phyloP scores from a whole-genome alignment of 2,329 filamentous ascomycete species.

The Exophiala lecanii-corni region DNA sequence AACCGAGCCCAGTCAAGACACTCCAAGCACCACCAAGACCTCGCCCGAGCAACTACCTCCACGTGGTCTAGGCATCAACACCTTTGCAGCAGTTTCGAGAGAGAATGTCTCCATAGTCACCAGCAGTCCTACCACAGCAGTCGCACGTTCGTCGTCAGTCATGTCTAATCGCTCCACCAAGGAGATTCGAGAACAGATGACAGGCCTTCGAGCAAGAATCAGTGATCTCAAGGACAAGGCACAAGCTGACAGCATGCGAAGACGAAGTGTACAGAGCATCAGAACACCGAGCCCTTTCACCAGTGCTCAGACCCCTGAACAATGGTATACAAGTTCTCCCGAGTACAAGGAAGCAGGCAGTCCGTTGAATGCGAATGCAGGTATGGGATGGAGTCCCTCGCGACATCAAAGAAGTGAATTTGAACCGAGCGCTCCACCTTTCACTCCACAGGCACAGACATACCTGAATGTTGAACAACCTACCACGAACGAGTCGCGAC shows the following conservation, averaged over 20 bases:
- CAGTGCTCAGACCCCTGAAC: conserved; percentile 54
- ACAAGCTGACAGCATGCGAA: conserved; percentile 70
- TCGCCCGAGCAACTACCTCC: conserved; percentile 20
- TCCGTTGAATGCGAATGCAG: conserved; percentile 34
- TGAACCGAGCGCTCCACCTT: conserved; percentile 16
- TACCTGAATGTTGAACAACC: conserved; percentile 17
- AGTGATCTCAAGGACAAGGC: conserved; percentile 74
- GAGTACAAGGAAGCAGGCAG: conserved; percentile 34
- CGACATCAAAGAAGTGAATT: conserved; percentile 6
- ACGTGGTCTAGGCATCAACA: conserved; percentile 25
- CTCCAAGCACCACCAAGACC: conserved; percentile 23
- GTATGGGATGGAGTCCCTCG: conserved; percentile 31
- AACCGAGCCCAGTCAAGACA: conserved; percentile 19
- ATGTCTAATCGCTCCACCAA: conserved; percentile 24
- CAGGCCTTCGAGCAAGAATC: conserved; percentile 78
- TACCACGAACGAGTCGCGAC: conserved; percentile 18
- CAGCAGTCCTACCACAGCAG: conserved; percentile 16
- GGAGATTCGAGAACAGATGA: conserved; percentile 76
- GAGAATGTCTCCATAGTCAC: conserved; percentile 20
- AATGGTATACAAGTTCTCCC: conserved; percentile 46
- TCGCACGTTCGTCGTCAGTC: conserved; percentile 17
- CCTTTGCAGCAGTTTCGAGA: conserved; percentile 14
- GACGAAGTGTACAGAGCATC: conserved; percentile 70
- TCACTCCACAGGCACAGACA: conserved; percentile 21
- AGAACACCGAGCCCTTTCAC: conserved; percentile 76